Evolutionary conservation across 2,329 filamentous ascomycete species (phyloP).

Genomic region (Xylariaceae sp.): DNA sequence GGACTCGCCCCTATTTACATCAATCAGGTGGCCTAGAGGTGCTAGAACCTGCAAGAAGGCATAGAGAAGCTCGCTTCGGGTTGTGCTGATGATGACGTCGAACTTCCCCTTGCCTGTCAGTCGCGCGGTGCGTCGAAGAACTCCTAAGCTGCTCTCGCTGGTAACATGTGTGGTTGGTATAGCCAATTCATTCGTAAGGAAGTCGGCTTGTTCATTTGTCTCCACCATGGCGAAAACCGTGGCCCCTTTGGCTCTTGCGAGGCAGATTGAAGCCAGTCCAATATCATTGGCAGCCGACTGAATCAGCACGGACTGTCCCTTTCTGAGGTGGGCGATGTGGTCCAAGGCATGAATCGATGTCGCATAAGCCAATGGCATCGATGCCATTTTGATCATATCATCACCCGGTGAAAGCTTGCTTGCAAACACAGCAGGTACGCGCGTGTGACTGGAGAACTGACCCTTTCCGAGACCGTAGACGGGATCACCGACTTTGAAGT

Average conservation of each 20-base stretch:
- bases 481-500: constrained; percentile 23
- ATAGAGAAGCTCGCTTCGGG: neutral
- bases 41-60: constrained; percentile 1
- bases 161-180: neutral
- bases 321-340: constrained; percentile 21
- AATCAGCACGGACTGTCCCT: constrained; percentile 24
- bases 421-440: constrained; percentile 22
- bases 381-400: constrained; percentile 19
- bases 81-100: constrained; percentile 13
- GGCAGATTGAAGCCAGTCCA: constrained; percentile 23
- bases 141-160: neutral
- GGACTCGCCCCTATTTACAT: neutral
- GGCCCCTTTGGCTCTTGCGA: constrained; percentile 16
- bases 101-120: constrained; percentile 4
- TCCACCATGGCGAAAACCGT: constrained; percentile 23
- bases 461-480: constrained; percentile 26
- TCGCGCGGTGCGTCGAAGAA: neutral
- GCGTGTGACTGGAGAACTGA: constrained; percentile 25
- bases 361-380: constrained; percentile 25
- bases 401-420: constrained; percentile 20
- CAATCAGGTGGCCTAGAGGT: constrained; percentile 8
- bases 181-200: neutral
- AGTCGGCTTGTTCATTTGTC: neutral
- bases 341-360: constrained; percentile 30
- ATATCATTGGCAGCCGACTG: constrained; percentile 24